Conservation (phyloP, 192 early-diverging fungal species). For the Spinellus fusiger region DNA sequence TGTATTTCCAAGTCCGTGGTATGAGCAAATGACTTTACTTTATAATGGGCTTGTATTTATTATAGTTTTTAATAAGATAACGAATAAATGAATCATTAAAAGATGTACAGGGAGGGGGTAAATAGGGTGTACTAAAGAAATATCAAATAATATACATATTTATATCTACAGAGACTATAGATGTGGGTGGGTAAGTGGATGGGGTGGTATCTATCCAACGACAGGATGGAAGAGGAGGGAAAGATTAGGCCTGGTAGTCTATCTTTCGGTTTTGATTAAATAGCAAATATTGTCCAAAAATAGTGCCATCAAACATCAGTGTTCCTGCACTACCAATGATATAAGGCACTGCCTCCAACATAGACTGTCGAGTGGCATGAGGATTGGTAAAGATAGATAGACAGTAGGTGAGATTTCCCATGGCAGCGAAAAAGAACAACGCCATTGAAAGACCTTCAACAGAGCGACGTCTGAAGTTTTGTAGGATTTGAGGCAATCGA, state of each 20-base stretch:
- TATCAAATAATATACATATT: not conserved
- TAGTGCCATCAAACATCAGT: constrained; percentile 59
- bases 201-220: no score
- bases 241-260: not conserved
- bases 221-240: not conserved
- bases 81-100: no score
- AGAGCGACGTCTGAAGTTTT: constrained; percentile 52
- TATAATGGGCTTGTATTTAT: no score
- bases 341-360: constrained; percentile 41
- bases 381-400: constrained; percentile 47
- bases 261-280: not conserved
- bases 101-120: no score
- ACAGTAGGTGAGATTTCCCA: constrained; percentile 65
- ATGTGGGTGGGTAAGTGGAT: no score
- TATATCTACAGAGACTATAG: not conserved
- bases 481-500: constrained; percentile 71
- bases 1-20: no score
- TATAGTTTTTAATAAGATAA: no score
- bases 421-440: constrained; percentile 69
- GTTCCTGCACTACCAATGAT: constrained; percentile 67
- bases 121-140: no score
- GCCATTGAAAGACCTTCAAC: constrained; percentile 65
- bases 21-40: no score
- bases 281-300: constrained; percentile 44
- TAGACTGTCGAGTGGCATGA: constrained; percentile 19